Conservation (phyloP, 148 eudicot species). For the Bassia scoparia region DNA sequence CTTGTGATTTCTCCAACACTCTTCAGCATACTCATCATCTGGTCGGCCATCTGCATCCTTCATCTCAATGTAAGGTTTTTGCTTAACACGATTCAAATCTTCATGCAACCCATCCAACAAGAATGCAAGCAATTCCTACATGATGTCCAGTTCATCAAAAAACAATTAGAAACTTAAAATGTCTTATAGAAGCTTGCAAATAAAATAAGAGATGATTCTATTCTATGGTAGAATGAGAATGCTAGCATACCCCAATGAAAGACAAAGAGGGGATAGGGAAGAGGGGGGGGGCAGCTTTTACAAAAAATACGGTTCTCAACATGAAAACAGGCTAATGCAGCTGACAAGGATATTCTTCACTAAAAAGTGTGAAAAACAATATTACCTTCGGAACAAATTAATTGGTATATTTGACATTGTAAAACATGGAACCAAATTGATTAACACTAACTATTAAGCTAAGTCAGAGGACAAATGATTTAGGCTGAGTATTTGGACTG, state of each 20-base stretch:
- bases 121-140: constrained; percentile 90
- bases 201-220: not conserved
- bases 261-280: too few relatives aligned
- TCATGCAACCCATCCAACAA: constrained; percentile 94
- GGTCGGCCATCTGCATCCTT: constrained; percentile 77
- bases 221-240: not conserved
- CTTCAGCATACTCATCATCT: constrained; percentile 87
- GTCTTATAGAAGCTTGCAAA: not conserved
- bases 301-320: too few relatives aligned
- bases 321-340: too few relatives aligned
- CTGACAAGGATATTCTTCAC: too few relatives aligned
- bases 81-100: constrained; percentile 88
- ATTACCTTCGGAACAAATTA: too few relatives aligned
- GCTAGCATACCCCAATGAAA: not conserved
- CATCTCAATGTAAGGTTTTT: constrained; percentile 80
- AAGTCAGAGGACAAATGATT: too few relatives aligned
- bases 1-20: constrained; percentile 84
- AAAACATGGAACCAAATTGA: too few relatives aligned
- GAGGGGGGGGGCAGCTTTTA: too few relatives aligned
- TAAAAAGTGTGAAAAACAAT: too few relatives aligned
- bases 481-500: too few relatives aligned
- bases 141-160: constrained; percentile 14
- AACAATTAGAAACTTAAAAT: constrained; percentile 1
- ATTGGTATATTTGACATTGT: too few relatives aligned
- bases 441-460: too few relatives aligned